Evolutionary conservation across 345 rosid genomes (phyloP), one percentile per base, ranked within the genome.

Genomic region (Acer yangbiense): DNA sequence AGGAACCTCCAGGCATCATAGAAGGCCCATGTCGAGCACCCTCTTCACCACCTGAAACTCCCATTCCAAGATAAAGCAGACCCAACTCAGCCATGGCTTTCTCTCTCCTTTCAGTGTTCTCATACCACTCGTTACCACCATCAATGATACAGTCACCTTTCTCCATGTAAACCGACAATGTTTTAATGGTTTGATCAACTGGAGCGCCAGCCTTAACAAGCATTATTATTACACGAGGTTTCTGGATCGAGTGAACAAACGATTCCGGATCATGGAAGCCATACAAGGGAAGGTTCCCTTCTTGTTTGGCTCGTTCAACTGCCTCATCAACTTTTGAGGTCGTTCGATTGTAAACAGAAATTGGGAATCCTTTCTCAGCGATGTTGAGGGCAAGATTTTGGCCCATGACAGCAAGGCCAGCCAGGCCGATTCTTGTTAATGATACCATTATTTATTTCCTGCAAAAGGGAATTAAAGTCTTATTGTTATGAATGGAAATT

Each of bases 331-430:
- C 77, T 74, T 85, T 85, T 54, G 86, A 80, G 23, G 86, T n/a
- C 0, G 86, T 85, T 21, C 88, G 69, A 35, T 85, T 85, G 79
- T 82, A 85, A 25, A 85, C 86, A 20, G 88, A 85, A 66, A 85
- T 85, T 0, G 88, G 88, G 63, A 85, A 85, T 27, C 88, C 86
- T 69, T 82, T 85, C 80, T 85, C 85, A 32, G 86, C 86, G n/a
- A 85, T 72, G 78, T 85, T 82, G 32, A 85, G 78, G 35, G 86
- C 86, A 50, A 85, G 79, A 74, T 85, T 85, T 64, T 85, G 86
- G 66, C 86, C 88, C 88, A 85, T 85, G 27, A 85, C 88, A 3
- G 88, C 86, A 1, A 85, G 82, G 20, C 88, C 88, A 2, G 86
- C 88, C 2, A 85, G 84, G 65, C 88, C 88, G 9, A 85, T 83